Evolutionary conservation across 73 alveolate genomes (phyloP), one percentile per base, ranked within the genome.

Genomic region (Stentor coeruleus): DNA sequence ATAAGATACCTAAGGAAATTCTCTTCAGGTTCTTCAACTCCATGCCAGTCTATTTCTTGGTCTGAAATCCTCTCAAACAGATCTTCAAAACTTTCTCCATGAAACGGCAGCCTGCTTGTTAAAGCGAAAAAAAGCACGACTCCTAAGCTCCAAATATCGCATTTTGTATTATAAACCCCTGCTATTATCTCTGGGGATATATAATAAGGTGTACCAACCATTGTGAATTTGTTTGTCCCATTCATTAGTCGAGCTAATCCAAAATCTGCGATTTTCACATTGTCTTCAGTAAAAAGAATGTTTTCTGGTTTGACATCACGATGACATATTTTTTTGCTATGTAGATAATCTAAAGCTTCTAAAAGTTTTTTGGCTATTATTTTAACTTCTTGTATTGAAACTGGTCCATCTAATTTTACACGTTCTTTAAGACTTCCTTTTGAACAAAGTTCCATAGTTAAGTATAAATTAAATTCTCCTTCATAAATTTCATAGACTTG

Each of bases 271-370:
- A 87, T 60, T 15, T 66, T 84, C 3, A 87, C 82, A 14, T 83
- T 77, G 6, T 84, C 77, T 2, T 39, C 20, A 3, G 84, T 72
- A 33, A 87, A 58, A 38, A 87, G 73, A 31, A 87, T 30, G 58
- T 87, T 87, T 77, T 87, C 93, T 1, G 93, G 93, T 76, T 87
- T 87, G 20, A 87, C 58, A 83, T 87, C 93, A 36, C 93, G 59
- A 83, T 87, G 91, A 6, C 87, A 66, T 2, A 86, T 42, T 4
- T 82, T 82, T 42, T 35, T 42, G 59, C 57, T 42, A 41, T 86
- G 92, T 42, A 86, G 35, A 38, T 86, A 86, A 3, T 80, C 90
- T 35, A 86, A 39, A 26, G 88, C 74, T 15, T 38, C 39, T 15
- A 82, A 3, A 2, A 82, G 35, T 60, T 82, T 26, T 26, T 33